Base-by-base conservation (phyloP, 495 filamentous ascomycete genomes). In the Alectoria sarmentosa region DNA sequence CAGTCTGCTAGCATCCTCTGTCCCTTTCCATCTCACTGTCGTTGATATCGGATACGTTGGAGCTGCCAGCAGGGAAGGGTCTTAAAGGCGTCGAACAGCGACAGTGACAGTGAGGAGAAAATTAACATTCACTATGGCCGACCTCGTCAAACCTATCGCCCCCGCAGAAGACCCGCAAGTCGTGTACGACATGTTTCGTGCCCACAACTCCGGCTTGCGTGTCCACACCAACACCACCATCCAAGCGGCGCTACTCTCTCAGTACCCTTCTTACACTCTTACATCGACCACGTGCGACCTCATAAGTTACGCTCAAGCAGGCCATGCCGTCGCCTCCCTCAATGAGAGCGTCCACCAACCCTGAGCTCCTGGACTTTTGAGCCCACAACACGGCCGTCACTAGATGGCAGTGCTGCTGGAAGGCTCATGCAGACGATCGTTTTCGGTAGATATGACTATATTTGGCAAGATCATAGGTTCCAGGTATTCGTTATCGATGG, bases 401-500 rank as follows among this genome's bases (percentile, higher is more conserved):
- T 42, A 42, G 41, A 42, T 42, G 41, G 41, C 17, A 42, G 41
- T 42, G 17, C 41, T 5, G 11, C 41, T 3, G 41, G 41, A 19
- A 42, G 17, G 7, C 41, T 42, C 41, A 13, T 4, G 32, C 30
- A 37, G 57, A 26, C 32, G 5, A 59, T 59, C 36, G 28, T 55
- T 52, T 64, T 64, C 39, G 62, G 62, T 28, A 23, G 36, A 21
- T 64, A 64, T 58, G 52, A 64, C 36, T 64, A 58, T 38, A 8
- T 36, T 28, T 64, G 62, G 62, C 41, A 58, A 34, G 49, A 48
- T 23, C 46, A 21, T 11, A 32, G 34, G 3, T 64, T 64, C 48
- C 34, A 57, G 23, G 62, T 48, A 38, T 36, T 36, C 13, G 41
- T 57, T 26, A 34, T 41, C 23, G 62, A 64, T 30, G 49, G 48